phyloP scores from a whole-genome alignment of 2,329 filamentous ascomycete genomes.

The Sporothrix variecibatus region DNA sequence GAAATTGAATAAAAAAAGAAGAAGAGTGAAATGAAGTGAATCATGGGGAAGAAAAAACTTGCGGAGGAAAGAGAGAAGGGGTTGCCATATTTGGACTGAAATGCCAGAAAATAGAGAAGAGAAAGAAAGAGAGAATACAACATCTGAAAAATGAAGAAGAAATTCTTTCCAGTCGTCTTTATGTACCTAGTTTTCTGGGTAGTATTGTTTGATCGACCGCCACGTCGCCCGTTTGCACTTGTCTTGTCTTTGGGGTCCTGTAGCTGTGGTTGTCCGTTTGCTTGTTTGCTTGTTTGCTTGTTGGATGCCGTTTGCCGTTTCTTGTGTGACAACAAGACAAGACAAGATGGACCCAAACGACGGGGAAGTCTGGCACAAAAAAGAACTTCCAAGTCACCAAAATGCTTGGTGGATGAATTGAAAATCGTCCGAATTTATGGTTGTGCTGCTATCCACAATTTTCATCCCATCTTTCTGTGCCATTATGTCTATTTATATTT shows the following conservation, averaged over 20 bases:
- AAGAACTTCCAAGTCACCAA: not conserved
- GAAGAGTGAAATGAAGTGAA: not conserved
- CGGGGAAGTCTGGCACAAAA: not conserved
- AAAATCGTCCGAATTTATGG: too few relatives aligned
- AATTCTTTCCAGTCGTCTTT: not conserved
- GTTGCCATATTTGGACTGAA: too few relatives aligned
- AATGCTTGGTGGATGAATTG: too few relatives aligned
- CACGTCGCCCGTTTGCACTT: not conserved
- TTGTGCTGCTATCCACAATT: too few relatives aligned
- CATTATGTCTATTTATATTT: too few relatives aligned
- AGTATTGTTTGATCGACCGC: not conserved
- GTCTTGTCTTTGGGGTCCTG: not conserved
- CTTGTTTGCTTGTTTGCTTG: not conserved
- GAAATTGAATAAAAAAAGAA: not conserved
- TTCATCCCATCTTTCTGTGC: too few relatives aligned
- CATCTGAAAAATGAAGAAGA: not conserved
- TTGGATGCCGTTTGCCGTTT: constrained; percentile 12
- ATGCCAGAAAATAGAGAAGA: not conserved
- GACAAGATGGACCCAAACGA: not conserved
- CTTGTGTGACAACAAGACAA: not conserved
- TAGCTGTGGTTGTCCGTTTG: not conserved
- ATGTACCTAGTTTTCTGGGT: not conserved
- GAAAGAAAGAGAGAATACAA: not conserved
- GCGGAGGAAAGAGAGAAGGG: too few relatives aligned
- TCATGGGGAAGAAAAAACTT: not conserved